Base-by-base conservation (phyloP, 2,329 filamentous ascomycete genomes). In the Immersiporthe knoxdaviesiana region DNA sequence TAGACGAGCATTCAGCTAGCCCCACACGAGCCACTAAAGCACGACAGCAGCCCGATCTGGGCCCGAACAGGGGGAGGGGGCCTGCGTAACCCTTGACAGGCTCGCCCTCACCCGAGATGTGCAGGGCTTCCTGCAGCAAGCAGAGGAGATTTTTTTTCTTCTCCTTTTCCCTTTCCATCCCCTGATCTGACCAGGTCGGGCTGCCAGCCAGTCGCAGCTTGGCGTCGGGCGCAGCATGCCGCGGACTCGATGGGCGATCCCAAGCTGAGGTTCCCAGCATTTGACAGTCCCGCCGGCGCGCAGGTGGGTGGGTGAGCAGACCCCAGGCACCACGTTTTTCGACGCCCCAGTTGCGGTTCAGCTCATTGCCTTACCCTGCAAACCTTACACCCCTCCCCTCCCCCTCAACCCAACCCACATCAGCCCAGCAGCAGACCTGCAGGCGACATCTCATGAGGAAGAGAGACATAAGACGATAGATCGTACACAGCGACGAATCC, bases 1-100 rank as follows among this genome's bases (percentile, higher is more conserved):
- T 54, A 65, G 44, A 69, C 69, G 67, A 69, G 69, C 65, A 56
- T 66, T 71, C 69, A 71, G 69, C 69, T 67, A 61, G 30, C 65
- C 60, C 66, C 67, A 68, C 65, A 52, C 30, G 60, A 39, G 44
- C 54, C 63, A 65, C 67, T 71, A 71, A 69, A 44, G 69, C 69
- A 69, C 60, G 35, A 65, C 44, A 71, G 60, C 63, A 71, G 63
- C 69, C 67, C 67, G 44, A 61, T 69, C 66, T 69, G 63, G 63
- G 68, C 67, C 63, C 27, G 41, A 63, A 58, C 63, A 66, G 62
- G 68, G 65, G 60, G 41, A n/a, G 50, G 50, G 52, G 24, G 52
- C 12, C 14, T 32, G 16, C 52, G 52, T 56, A 30, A 30, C 1
- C 32, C 18, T 59, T 44, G 60, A 54, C 67, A 68, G 65, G 63